A percentile compares a stretch with the other conserved stretches of the same genome.
Conservation (phyloP, 352 stramenopile genomes). For the Peronospora tabacina region DNA sequence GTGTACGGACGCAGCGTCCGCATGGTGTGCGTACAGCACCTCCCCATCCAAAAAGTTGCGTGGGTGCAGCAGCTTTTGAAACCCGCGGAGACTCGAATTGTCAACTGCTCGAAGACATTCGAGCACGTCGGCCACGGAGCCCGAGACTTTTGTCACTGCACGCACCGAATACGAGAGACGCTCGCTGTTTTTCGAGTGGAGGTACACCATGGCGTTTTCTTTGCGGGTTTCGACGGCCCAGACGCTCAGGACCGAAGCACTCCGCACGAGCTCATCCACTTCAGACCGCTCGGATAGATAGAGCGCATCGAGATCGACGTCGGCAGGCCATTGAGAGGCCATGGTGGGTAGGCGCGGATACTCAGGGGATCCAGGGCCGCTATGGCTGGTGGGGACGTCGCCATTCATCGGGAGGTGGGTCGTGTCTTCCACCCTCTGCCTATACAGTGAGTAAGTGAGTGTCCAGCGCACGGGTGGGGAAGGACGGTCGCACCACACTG, state of each 20-base stretch:
- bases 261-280: slow-evolving; percentile 61
- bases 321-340: slow-evolving; percentile 49
- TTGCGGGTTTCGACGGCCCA: slow-evolving; percentile 69
- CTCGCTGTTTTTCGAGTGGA: slow-evolving; percentile 81
- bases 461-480: neutral
- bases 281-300: slow-evolving; percentile 65
- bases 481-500: neutral
- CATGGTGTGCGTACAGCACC: slow-evolving; percentile 59
- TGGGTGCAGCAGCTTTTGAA: slow-evolving; percentile 69
- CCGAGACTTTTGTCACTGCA: slow-evolving; percentile 55
- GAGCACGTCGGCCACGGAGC: slow-evolving; percentile 61
- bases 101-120: slow-evolving; percentile 69
- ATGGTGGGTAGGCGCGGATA: slow-evolving; percentile 23
- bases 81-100: slow-evolving; percentile 43
- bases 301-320: slow-evolving; percentile 71
- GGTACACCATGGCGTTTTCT: slow-evolving; percentile 57
- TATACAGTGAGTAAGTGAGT: neutral
- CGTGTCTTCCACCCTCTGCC: slow-evolving; percentile 18
- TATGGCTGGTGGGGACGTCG: slow-evolving; percentile 9
- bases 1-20: slow-evolving; percentile 6
- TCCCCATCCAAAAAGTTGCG: slow-evolving; percentile 75
- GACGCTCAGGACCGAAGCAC: slow-evolving; percentile 57
- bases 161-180: slow-evolving; percentile 67
- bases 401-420: slow-evolving; percentile 16
- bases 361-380: slow-evolving; percentile 16